Conservation (phyloP, 192 early-diverging fungal species). For the Coemansia sp. region DNA sequence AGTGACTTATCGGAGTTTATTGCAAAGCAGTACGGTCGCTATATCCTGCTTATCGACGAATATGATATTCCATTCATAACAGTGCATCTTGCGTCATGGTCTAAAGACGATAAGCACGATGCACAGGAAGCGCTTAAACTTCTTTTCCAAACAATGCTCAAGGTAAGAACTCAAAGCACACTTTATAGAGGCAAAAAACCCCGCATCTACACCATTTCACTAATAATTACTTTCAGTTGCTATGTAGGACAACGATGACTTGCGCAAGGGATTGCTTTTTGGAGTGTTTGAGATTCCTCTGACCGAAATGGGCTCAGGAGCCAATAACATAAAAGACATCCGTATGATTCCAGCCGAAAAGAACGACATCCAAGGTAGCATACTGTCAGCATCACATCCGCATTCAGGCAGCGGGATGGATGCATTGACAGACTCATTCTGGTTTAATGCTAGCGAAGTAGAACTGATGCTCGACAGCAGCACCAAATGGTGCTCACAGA, state of each 20-base stretch:
- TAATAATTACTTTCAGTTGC: neutral
- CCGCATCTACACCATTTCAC: neutral
- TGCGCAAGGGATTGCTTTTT: slow-evolving; percentile 28
- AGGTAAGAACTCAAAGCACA: slow-evolving; percentile 15
- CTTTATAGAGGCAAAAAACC: too few relatives aligned
- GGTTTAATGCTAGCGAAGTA: slow-evolving; percentile 38
- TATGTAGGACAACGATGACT: slow-evolving; percentile 23
- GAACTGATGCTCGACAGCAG: slow-evolving; percentile 34
- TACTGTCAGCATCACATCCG: slow-evolving; percentile 14
- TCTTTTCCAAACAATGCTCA: slow-evolving; percentile 34
- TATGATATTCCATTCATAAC: slow-evolving; percentile 49
- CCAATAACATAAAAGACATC: slow-evolving; percentile 44
- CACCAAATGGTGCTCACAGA: slow-evolving; percentile 6
- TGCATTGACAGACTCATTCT: slow-evolving; percentile 29
- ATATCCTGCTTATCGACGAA: slow-evolving; percentile 41
- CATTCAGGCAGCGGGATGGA: slow-evolving; percentile 33
- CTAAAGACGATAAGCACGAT: slow-evolving; percentile 1
- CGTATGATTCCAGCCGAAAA: slow-evolving; percentile 29
- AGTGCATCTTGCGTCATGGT: slow-evolving; percentile 17
- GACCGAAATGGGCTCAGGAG: slow-evolving; percentile 39
- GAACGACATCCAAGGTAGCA: slow-evolving; percentile 28
- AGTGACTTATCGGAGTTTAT: slow-evolving; percentile 16
- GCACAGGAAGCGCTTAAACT: slow-evolving; percentile 20
- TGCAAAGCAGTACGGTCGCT: slow-evolving; percentile 14
- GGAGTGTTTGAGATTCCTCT: slow-evolving; percentile 47